These are phyloP conservation scores for Nakaseomyces glabratus DNA, from an alignment of 1,139 yeast species.

Conservation along the genomic window DNA sequence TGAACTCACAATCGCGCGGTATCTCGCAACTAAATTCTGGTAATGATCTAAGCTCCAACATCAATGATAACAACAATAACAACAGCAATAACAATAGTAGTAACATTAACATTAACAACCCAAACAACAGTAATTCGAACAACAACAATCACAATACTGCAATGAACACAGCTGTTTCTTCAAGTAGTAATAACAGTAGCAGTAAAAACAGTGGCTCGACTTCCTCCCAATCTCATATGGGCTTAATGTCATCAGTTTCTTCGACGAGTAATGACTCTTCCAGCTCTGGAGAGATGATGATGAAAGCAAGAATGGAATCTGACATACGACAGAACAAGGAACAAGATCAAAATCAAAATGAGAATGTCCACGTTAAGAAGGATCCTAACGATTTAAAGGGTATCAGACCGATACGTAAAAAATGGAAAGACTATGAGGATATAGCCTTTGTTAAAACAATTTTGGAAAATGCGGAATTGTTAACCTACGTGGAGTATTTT, in stretches of 20 bases:
- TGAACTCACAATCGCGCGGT: neutral
- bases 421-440: constrained; percentile 22
- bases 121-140: neutral
- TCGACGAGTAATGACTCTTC: constrained; percentile 5
- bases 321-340: neutral
- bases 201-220: constrained; percentile 1
- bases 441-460: constrained; percentile 17
- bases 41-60: constrained; percentile 4
- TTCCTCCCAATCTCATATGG: constrained; percentile 2
- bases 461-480: constrained; percentile 15
- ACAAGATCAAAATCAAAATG: neutral
- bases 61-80: constrained; percentile 3
- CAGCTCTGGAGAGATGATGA: neutral
- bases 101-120: neutral
- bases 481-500: constrained; percentile 20
- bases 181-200: constrained; percentile 5
- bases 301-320: neutral
- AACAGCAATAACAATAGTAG: constrained; percentile 1
- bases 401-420: constrained; percentile 15
- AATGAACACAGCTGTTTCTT: neutral
- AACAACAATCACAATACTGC: neutral
- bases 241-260: neutral
- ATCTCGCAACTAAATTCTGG: neutral
- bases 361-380: constrained; percentile 1
- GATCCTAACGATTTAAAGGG: neutral